These are phyloP conservation scores for Puccinia coronata DNA, from an alignment of 1,284 basidiomycete species.

Conservation along the genomic window DNA sequence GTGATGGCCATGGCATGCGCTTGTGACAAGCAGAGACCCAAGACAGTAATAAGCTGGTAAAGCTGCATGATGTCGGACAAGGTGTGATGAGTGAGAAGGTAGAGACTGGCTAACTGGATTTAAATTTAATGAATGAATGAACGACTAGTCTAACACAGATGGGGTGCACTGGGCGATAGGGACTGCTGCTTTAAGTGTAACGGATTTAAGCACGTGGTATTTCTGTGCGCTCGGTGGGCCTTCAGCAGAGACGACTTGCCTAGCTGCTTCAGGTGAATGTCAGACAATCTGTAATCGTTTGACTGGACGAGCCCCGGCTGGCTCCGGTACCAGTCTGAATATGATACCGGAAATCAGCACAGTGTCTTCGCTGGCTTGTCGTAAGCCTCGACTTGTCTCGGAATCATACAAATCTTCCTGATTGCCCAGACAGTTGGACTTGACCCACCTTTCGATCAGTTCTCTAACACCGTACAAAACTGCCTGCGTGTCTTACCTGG, in stretches of 20 bases:
- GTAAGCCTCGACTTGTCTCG: background rate
- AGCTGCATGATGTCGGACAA: background rate
- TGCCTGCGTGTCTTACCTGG: too few species aligned
- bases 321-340: background rate
- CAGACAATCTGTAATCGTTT: background rate
- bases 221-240: background rate
- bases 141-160: background rate
- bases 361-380: background rate
- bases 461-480: too few species aligned
- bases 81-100: background rate
- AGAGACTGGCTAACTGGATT: background rate
- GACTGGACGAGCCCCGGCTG: background rate
- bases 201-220: background rate
- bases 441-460: too few species aligned
- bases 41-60: slow-evolving; percentile 7
- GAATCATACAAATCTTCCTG: background rate
- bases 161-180: too few species aligned
- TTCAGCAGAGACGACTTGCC: background rate
- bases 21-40: background rate
- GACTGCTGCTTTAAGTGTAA: too few species aligned
- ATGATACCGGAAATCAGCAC: background rate
- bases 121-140: slow-evolving; percentile 2
- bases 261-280: background rate
- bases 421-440: too few species aligned
- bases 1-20: background rate